Base-by-base conservation (phyloP, 768 basidiomycete species). In the Rhizopogon vulgaris region DNA sequence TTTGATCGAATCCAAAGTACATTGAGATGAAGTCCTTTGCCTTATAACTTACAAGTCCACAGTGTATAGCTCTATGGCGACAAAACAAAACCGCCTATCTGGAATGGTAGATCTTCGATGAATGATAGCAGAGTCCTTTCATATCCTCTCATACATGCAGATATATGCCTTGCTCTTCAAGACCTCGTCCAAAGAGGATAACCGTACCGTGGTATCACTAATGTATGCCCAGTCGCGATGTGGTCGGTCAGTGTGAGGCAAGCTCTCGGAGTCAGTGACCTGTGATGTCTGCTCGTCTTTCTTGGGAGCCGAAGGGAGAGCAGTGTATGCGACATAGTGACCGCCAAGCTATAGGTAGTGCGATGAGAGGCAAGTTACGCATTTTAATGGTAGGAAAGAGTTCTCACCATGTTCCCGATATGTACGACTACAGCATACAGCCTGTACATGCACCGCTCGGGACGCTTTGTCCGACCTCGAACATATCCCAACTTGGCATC, bases 151-250 rank as follows among this genome's bases (percentile, higher is more conserved):
- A 63, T 91, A 92, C 84, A 94, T 93, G 70, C 92, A 92, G 46
- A 96, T 79, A 67, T 96, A 98, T 34, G 94, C 93, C 66, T 89
- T 94, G 53, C 85, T 84, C 67, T 85, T 87, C 62, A 96, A 73
- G 3, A 96, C 94, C 64, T 96, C 94, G 40, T 94, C 90, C 43
- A 95, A 66, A 39, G 84, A 80, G 9, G 87, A 81, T 41, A 89
- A 71, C 41, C 87, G 77, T n/a, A 97, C 92, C 41, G 80, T 71
- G 3, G 88, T 90, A 63, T 97, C 94, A 59, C 91, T 94, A 68
- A 95, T 85, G 65, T 87, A 94, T 41, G 89, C 90, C 94, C 94
- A 97, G 55, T 88, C 82, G 39, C 92, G 51, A 24, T 55, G 30
- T 3, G 49, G 47, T 28, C 24, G 56, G 17, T 47, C 57, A 22